Base-by-base conservation (phyloP, 257 asterid species). In the Nicotiana tabacum region DNA sequence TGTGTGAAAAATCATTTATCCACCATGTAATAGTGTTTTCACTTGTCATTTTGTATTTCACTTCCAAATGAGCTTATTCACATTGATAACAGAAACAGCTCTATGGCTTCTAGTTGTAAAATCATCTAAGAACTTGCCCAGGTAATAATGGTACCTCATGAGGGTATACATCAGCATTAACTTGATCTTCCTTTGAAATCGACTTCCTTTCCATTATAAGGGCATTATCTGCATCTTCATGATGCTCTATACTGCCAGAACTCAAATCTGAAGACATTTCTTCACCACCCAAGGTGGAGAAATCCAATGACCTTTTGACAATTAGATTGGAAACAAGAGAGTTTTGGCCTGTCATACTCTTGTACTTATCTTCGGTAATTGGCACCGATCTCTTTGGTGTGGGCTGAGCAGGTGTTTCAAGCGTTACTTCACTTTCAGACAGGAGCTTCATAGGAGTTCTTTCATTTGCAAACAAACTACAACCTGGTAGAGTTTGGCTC, bases 251-350 rank as follows among this genome's bases (percentile, higher is more conserved):
- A 70, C 61, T 87, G 51, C 58, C 68, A 3, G 35, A 21, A 33
- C 17, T 39, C 32, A 85, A 33, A 83, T 69, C 56, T 70, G 61
- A 48, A 18, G 76, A 56, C 76, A 80, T 83, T n/a, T 81, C 85
- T 81, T 86, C 86, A 3, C 77, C 85, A 6, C 83, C 91, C 82
- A 88, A 68, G 78, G 84, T 78, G 72, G 82, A 86, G 82, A 95
- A 95, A 79, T 90, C 89, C 64, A 95, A 86, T 68, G 98, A 87
- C 83, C 96, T 90, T 84, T 93, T 95, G 69, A 88, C 99, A 82
- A 87, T 68, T 81, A 85, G 86, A 85, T 85, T 56, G 89, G 90
- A 29, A 62, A 88, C 88, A 81, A 78, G 85, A 86, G 82, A 58
- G 30, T 72, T 81, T 84, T 92, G 92, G 89, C 86, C 87, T 60